These are phyloP conservation scores for Fusarium scirpi DNA, from an alignment of 2,329 filamentous ascomycete species.

Conservation along the genomic window DNA sequence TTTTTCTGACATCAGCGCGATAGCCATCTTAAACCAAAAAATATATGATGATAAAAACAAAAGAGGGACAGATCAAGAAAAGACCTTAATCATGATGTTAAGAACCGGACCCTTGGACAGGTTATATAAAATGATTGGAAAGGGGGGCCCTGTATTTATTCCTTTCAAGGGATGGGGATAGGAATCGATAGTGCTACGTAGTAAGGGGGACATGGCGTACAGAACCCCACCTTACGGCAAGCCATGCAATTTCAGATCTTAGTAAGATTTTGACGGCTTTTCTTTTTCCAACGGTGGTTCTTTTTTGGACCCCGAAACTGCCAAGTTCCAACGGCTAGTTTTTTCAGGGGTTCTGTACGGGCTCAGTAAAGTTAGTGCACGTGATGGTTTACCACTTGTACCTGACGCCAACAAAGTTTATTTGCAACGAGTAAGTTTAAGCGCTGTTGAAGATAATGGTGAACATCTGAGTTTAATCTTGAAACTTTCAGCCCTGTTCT, in stretches of 20 bases:
- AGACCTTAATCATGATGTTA: slow-evolving; percentile 2
- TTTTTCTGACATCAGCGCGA: slow-evolving; percentile 24
- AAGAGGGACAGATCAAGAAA: background rate
- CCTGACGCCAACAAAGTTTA: slow-evolving; percentile 1
- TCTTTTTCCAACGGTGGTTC: background rate
- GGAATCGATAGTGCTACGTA: slow-evolving; percentile 11
- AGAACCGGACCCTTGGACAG: background rate
- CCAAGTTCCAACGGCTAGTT: background rate
- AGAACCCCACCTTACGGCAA: slow-evolving; percentile 9
- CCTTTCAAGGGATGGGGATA: slow-evolving; percentile 17
- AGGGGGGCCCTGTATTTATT: slow-evolving; percentile 11
- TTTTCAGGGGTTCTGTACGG: background rate
- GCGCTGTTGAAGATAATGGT: slow-evolving; percentile 1
- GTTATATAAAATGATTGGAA: slow-evolving; percentile 11
- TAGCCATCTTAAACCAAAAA: background rate
- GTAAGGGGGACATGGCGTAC: slow-evolving; percentile 17
- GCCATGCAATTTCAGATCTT: slow-evolving; percentile 22
- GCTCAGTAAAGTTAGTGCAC: background rate
- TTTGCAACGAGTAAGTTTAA: background rate
- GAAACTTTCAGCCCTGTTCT: slow-evolving; percentile 25
- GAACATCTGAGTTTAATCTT: background rate
- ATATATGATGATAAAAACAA: background rate
- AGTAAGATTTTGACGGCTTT: slow-evolving; percentile 10
- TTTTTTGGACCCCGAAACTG: background rate
- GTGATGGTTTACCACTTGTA: background rate